phyloP scores from a whole-genome alignment of 2,329 filamentous ascomycete species.

The Nigrospora oryzae region DNA sequence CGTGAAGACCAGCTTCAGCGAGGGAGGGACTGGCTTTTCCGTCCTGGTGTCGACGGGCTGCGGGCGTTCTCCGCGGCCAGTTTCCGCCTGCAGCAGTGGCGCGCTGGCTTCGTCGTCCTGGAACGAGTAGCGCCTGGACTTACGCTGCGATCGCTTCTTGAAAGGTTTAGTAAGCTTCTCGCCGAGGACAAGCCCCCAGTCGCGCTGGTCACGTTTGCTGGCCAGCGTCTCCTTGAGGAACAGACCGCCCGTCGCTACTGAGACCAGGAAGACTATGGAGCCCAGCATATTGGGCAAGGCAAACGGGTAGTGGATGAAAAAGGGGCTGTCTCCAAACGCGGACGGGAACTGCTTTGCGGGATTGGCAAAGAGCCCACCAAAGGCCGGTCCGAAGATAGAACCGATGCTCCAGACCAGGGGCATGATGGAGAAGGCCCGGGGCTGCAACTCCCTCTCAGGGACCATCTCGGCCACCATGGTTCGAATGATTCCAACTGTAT shows the following conservation, averaged over 20 bases:
- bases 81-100: constrained; percentile 36
- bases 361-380: constrained; percentile 80
- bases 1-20: constrained; percentile 49
- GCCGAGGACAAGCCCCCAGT: constrained; percentile 71
- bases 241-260: constrained; percentile 63
- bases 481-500: constrained; percentile 75
- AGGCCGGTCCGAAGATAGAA: constrained; percentile 76
- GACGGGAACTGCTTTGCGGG: constrained; percentile 67
- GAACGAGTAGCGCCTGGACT: constrained; percentile 35
- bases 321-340: constrained; percentile 56
- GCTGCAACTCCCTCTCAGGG: constrained; percentile 76
- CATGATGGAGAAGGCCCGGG: constrained; percentile 87
- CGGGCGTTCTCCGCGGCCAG: constrained; percentile 14
- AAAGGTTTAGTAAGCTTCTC: constrained; percentile 46
- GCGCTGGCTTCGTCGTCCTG: constrained; percentile 49
- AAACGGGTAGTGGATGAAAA: constrained; percentile 75
- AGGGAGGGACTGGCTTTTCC: constrained; percentile 11
- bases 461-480: constrained; percentile 93
- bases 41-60: constrained; percentile 8
- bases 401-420: constrained; percentile 83
- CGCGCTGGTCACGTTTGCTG: constrained; percentile 55
- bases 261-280: constrained; percentile 68
- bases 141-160: constrained; percentile 11
- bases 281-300: constrained; percentile 75
- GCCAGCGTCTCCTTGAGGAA: constrained; percentile 85